Evolutionary conservation across 371 early-diverging fungal genomes (phyloP), one percentile per base, ranked within the genome.

Genomic region (Sporodiniella umbellata): DNA sequence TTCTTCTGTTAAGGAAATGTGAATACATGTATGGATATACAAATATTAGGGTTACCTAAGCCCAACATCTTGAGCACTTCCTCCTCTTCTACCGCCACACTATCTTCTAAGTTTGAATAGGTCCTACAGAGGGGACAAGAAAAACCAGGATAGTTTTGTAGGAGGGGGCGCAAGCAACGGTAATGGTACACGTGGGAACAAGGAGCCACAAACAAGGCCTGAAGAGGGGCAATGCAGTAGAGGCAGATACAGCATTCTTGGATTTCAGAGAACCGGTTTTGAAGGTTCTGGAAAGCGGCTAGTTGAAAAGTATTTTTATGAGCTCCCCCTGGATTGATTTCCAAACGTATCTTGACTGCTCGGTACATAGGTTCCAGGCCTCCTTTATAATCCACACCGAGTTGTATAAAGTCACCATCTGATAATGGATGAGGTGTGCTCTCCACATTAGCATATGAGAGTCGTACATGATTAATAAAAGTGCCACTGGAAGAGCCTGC

Each of bases 141-240:
- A 64, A 97, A 95, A 42, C 90, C 90, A 12, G 92, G 83, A 45
- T 79, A 80, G 38, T 79, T 72, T 51, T 76, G 73, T n/a, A 51
- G 37, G 26, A 95, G 60, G 3, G 89, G 84, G 31, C 85, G 79
- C 46, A 95, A 83, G 69, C 98, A 97, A 68, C 93, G 89, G 77
- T 88, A 97, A 64, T 97, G 98, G 72, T 90, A 97, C 51, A 92
- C 88, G 60, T 97, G 98, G n/a, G 94, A 94, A 65, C 98, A 97
- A 1, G 98, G 96, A 2, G 98, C 89, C 28, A 96, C 81, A 62
- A 97, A 97, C 46, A 97, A 80, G 8, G 96, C 94, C 71, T 96
- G 96, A 71, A 87, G 89, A n/a, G 94, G 93, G 3, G 85, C 88
- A 56, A 96, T 92, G 40, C 88, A 80, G 61, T 88, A 91, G 38